Evolutionary conservation across 139 green algal genomes (phyloP).

Genomic region (Cymbomonas tetramitiformis): DNA sequence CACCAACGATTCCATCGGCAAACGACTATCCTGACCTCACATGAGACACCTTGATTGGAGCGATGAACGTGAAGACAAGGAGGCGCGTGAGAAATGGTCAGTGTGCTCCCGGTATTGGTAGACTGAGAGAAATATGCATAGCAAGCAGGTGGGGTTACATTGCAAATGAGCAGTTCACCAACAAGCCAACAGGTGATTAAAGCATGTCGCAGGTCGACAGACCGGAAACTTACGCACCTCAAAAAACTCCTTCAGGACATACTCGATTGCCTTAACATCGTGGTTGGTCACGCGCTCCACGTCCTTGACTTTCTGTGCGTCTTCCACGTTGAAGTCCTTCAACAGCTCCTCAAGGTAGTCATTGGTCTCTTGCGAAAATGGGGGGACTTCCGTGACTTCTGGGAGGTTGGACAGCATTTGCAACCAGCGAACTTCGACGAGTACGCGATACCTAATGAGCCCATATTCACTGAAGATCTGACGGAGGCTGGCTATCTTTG

Average conservation of each 20-base stretch:
- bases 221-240: too few species aligned
- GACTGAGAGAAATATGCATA: too few species aligned
- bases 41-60: too few species aligned
- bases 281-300: slow-evolving; percentile 94
- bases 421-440: slow-evolving; percentile 92
- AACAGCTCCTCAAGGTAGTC: slow-evolving; percentile 60
- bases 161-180: too few species aligned
- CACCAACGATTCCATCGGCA: too few species aligned
- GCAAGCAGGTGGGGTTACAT: too few species aligned
- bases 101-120: too few species aligned
- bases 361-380: slow-evolving; percentile 54
- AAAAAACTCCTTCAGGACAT: slow-evolving; percentile 82
- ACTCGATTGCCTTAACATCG: slow-evolving; percentile 98
- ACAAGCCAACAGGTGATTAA: too few species aligned
- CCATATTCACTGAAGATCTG: slow-evolving; percentile 88
- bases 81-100: too few species aligned
- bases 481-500: slow-evolving; percentile 52
- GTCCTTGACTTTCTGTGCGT: slow-evolving; percentile 60
- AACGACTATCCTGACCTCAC: too few species aligned
- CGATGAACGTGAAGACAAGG: too few species aligned
- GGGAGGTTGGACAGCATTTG: slow-evolving; percentile 64
- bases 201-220: too few species aligned
- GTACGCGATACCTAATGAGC: slow-evolving; percentile 78
- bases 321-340: slow-evolving; percentile 37
- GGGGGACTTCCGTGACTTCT: slow-evolving; percentile 63